These are phyloP conservation scores for Trichoderma brevicompactum DNA, from an alignment of 2,329 filamentous ascomycete genomes.

Conservation along the genomic window DNA sequence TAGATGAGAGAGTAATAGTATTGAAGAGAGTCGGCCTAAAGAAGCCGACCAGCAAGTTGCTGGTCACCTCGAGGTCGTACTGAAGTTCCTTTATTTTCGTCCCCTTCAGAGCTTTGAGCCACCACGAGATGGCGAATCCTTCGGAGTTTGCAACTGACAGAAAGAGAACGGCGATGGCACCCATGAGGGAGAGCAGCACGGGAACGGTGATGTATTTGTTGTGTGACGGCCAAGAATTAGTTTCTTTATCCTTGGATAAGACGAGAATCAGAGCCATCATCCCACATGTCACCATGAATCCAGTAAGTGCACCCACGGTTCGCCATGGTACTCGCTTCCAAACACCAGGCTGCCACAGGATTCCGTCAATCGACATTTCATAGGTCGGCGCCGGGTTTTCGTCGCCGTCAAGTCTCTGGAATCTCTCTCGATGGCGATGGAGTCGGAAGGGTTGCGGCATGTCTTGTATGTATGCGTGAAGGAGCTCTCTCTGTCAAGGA, in stretches of 20 bases:
- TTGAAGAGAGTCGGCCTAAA: conserved; percentile 1
- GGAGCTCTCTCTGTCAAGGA: background rate
- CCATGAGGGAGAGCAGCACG: conserved; percentile 17
- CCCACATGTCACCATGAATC: conserved; percentile 7
- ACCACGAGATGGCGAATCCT: conserved; percentile 21
- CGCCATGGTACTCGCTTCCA: conserved; percentile 23
- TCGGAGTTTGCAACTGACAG: conserved; percentile 16
- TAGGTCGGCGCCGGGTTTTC: background rate
- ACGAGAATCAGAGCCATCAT: conserved; percentile 16
- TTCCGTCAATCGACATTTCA: conserved; percentile 1
- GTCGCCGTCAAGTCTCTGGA: background rate
- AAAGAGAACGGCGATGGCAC: conserved; percentile 2
- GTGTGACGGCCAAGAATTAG: conserved; percentile 9
- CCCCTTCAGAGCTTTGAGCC: conserved; percentile 20
- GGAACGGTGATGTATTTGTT: conserved; percentile 17
- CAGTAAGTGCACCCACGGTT: background rate
- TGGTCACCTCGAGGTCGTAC: conserved; percentile 21
- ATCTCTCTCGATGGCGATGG: background rate
- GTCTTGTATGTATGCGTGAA: background rate
- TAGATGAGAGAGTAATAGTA: background rate
- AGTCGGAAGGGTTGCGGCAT: background rate
- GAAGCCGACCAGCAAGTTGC: conserved; percentile 7
- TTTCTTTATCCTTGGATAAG: conserved; percentile 18
- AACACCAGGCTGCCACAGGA: conserved; percentile 18
- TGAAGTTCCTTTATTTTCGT: conserved; percentile 23